Evolutionary conservation across 306 rosid genomes (phyloP), one percentile per base, ranked within the genome.

Genomic region (Cicer cuneatum): DNA sequence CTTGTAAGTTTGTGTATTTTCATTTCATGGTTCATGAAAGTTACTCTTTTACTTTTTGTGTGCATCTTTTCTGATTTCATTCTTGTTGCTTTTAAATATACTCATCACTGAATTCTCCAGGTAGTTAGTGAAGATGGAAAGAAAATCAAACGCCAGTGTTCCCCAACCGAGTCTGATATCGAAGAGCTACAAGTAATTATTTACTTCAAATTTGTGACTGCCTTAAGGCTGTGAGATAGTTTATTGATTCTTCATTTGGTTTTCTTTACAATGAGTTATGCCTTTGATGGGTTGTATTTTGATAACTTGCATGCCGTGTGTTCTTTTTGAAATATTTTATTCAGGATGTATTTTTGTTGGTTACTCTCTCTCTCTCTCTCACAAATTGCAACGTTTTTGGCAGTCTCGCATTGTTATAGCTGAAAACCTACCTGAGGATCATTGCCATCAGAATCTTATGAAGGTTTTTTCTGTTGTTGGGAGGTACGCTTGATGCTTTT

Each of bases 371-470:
- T 12, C n/a, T 19, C 69, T 66, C 46, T 65, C 37, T 61, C 56
- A n/a, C 8, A 54, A 45, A 46, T 80, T 41, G 74, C 77, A 52
- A 69, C 57, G 65, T 64, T 72, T 42, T 49, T 67, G 37, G 57
- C 79, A 94, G 98, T 88, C 95, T 58, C 97, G 98, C 79, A 87
- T 94, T 75, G 87, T 91, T 78, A 86, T 94, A 40, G 98, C 98
- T 53, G 98, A 91, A 85, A 94, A 94, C 81, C 85, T 94, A 87
- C 98, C 98, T 1, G 98, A 94, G 81, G 98, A 94, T 79, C 98
- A 94, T 81, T 91, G 97, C 90, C 98, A 94, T 87, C 98, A 91
- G 82, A 94, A 92, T 86, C 96, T 92, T 71, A 87, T 92, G 97
- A 94, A 92, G 86, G 77, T 94, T 75, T 94, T 94, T 73, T 91